These are phyloP conservation scores for Spongospora subterranea DNA, from an alignment of 208 protist species.

Conservation along the genomic window DNA sequence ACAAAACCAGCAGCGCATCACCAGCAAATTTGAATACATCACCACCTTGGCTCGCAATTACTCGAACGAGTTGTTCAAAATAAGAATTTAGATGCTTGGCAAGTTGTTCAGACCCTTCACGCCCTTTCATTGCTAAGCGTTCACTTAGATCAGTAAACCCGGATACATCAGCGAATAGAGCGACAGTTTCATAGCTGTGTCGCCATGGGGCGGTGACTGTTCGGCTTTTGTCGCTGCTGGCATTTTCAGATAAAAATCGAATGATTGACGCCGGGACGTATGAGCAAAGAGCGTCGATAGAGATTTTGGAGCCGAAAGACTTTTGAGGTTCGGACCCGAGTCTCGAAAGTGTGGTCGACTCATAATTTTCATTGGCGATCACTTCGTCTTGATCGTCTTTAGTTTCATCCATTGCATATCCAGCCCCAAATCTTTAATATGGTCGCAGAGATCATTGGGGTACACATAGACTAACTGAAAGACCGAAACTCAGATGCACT, in stretches of 20 bases:
- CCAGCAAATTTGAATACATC: constrained; percentile 51
- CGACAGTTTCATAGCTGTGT: constrained; percentile 61
- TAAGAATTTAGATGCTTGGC: constrained; percentile 62
- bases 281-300: constrained; percentile 40
- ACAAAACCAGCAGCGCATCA: constrained; percentile 1
- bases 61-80: constrained; percentile 58
- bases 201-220: constrained; percentile 36
- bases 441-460: not conserved
- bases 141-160: constrained; percentile 59
- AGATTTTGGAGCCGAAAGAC: not conserved
- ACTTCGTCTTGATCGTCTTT: not conserved
- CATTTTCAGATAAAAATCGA: not conserved
- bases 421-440: not conserved
- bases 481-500: not conserved
- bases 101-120: constrained; percentile 50
- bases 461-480: not conserved
- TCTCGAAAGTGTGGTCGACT: not conserved
- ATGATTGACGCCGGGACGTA: constrained; percentile 44
- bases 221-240: constrained; percentile 47
- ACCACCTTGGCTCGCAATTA: constrained; percentile 53
- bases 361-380: not conserved
- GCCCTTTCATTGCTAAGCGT: constrained; percentile 37
- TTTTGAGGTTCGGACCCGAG: not conserved
- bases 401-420: not conserved
- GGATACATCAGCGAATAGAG: constrained; percentile 61